Conservation (phyloP, 2,329 filamentous ascomycete species). For the Fusarium sambucinum region DNA sequence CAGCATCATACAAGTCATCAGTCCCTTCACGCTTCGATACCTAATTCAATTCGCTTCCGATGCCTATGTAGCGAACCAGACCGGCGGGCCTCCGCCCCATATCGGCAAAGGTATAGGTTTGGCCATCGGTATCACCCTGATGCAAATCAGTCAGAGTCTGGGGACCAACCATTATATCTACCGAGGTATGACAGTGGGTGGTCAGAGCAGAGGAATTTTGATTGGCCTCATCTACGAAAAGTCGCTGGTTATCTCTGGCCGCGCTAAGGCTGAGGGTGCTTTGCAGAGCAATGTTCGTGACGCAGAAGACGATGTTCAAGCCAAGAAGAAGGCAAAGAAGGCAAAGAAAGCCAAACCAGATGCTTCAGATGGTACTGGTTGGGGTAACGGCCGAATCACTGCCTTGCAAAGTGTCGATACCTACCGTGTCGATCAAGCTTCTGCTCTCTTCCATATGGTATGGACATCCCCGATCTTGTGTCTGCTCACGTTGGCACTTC, state of each 20-base stretch:
- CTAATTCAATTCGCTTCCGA: conserved; percentile 87
- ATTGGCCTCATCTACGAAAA: conserved; percentile 94
- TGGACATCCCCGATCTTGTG: conserved; percentile 89
- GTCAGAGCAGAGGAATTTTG: conserved; percentile 81
- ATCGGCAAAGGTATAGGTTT: conserved; percentile 84
- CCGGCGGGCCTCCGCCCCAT: conserved; percentile 67
- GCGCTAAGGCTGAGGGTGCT: conserved; percentile 84
- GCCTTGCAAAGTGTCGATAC: conserved; percentile 97
- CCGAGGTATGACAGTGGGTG: conserved; percentile 90
- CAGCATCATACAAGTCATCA: conserved; percentile 81
- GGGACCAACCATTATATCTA: conserved; percentile 93
- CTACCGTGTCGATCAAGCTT: conserved; percentile 90
- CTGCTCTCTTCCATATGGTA: conserved; percentile 87
- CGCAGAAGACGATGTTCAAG: conserved; percentile 58
- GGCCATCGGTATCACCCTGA: conserved; percentile 83
- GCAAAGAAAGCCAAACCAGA: conserved; percentile 58
- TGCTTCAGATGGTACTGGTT: conserved; percentile 76
- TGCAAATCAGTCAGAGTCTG: conserved; percentile 87
- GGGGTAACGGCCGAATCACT: conserved; percentile 92
- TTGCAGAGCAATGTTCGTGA: conserved; percentile 54
- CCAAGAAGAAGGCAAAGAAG: conserved; percentile 55
- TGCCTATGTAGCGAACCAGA: conserved; percentile 75
- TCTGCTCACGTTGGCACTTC: conserved; percentile 80
- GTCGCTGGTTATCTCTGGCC: conserved; percentile 86
- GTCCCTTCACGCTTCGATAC: conserved; percentile 87